Percentiles rank a stretch among this genome's conserved stretches.
Conservation (phyloP, 148 eudicot species). For the Hydrangea macrophylla region DNA sequence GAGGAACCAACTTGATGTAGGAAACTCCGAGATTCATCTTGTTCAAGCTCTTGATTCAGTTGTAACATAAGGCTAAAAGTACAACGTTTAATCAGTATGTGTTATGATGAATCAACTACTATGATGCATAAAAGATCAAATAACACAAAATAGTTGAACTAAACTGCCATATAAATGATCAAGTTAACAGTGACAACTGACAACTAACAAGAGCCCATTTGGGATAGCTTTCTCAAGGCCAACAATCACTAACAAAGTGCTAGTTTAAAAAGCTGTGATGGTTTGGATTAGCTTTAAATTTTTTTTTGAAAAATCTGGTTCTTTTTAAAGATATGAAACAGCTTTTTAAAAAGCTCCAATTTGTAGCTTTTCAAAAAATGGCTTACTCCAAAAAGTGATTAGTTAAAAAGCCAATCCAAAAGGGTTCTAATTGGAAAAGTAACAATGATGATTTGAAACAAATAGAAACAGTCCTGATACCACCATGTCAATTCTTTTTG, state of each 20-base stretch:
- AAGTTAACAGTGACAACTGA: not conserved
- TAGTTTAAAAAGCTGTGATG: too few species aligned
- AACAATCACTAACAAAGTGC: too few species aligned
- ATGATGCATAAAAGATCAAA: not conserved
- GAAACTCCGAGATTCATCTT: constrained; percentile 58
- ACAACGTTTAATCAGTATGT: not conserved
- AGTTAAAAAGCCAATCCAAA: too few species aligned
- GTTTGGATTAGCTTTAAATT: too few species aligned
- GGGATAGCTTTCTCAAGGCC: too few species aligned
- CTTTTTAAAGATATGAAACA: too few species aligned
- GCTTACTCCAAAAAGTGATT: too few species aligned
- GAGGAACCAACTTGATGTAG: constrained; percentile 59
- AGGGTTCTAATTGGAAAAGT: not conserved
- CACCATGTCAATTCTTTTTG: not conserved
- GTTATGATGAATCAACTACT: not conserved
- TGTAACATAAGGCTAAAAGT: constrained; percentile 60
- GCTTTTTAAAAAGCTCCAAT: too few species aligned
- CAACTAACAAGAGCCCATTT: too few species aligned
- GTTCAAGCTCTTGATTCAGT: constrained; percentile 72
- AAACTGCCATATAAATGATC: not conserved
- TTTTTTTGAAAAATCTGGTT: too few species aligned
- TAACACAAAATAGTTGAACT: not conserved
- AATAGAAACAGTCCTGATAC: not conserved
- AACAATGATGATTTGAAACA: not conserved
- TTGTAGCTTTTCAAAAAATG: too few species aligned